phyloP scores from a whole-genome alignment of 139 green algal genomes.

The Raphidocelis subcapitata region DNA sequence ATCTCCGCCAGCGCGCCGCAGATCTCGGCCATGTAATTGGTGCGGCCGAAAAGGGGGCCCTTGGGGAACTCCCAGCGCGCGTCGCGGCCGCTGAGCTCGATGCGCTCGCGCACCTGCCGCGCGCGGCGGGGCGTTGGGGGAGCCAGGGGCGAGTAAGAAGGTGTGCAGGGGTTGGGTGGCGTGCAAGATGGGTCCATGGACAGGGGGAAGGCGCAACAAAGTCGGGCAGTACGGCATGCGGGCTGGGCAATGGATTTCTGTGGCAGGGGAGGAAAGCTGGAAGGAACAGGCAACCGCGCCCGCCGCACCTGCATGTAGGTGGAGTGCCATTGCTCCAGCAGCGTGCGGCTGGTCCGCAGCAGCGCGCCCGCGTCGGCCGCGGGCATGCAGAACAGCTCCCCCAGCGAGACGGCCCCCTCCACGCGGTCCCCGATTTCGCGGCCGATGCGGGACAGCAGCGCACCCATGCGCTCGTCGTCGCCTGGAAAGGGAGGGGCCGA shows the following conservation, averaged over 20 bases:
- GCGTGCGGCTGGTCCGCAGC: constrained; percentile 51
- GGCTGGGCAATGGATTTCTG: too few species aligned
- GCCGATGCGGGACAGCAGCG: constrained; percentile 84
- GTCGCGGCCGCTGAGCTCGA: constrained; percentile 79
- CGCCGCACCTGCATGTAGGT: constrained; percentile 80
- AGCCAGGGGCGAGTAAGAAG: too few species aligned
- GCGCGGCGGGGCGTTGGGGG: too few species aligned
- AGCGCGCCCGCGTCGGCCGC: constrained; percentile 52
- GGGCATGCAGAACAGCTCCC: constrained; percentile 64
- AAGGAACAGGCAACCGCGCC: too few species aligned
- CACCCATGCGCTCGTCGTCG: constrained; percentile 88
- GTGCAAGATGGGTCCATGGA: too few species aligned
- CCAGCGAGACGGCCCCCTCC: constrained; percentile 62
- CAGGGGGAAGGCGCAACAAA: too few species aligned
- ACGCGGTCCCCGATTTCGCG: constrained; percentile 72
- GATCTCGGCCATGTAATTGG: constrained; percentile 84
- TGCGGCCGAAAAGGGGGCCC: constrained; percentile 82
- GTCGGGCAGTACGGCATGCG: too few species aligned
- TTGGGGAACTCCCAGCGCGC: constrained; percentile 93
- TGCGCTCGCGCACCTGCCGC: constrained; percentile 74
- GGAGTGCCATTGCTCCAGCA: constrained; percentile 74
- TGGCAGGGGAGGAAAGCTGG: too few species aligned
- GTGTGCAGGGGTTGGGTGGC: too few species aligned
- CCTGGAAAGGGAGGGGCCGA: constrained; percentile 30
- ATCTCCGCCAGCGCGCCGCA: constrained; percentile 79